Evolutionary conservation across 768 basidiomycete genomes (phyloP), one percentile per base, ranked within the genome.

Genomic region (Krasilnikovozyma curviuscula): DNA sequence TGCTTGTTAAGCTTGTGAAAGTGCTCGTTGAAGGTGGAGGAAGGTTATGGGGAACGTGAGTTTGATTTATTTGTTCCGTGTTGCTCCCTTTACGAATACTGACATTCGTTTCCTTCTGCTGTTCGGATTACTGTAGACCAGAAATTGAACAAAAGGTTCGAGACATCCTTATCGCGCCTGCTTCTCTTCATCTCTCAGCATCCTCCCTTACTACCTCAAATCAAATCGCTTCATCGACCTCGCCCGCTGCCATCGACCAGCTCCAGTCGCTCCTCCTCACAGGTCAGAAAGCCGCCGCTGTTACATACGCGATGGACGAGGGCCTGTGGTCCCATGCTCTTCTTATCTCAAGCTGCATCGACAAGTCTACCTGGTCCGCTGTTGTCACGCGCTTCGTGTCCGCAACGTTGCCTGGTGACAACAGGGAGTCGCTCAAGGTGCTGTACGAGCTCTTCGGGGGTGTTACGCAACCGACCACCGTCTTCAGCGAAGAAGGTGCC

Each of bases 271-370:
- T 83, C 43, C 72, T 98, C 14, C 64, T 88, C 9, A 74, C 76
- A 49, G 93, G 91, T 14, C 78, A 93, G 57, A 79, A 84, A 30
- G 75, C 75, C 19, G 76, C 79, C 54, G 93, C 93, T 1, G 86
- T 82, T 60, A 76, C 77, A 49, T 88, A 77, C 61, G 91, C 93
- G 3, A 69, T 84, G 35, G 82, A 89, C 50, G 75, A 86, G 63
- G 80, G 75, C 58, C 64, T 97, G 34, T 98, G 91, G 89, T 78
- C 84, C 1, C 93, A 98, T 63, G 91, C 93, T 2, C 76, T 97
- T 74, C 65, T 97, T 47, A 86, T 98, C 54, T 77, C 91, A 9
- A 89, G 83, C 58, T 80, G 82, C 47, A 73, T 93, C 44, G 91
- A 91, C 63, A 83, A 82, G 56, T 88, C 93, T 25, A 71, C 83